Conservation (phyloP, 2,329 filamentous ascomycete genomes). For the Westerdykella ornata region DNA sequence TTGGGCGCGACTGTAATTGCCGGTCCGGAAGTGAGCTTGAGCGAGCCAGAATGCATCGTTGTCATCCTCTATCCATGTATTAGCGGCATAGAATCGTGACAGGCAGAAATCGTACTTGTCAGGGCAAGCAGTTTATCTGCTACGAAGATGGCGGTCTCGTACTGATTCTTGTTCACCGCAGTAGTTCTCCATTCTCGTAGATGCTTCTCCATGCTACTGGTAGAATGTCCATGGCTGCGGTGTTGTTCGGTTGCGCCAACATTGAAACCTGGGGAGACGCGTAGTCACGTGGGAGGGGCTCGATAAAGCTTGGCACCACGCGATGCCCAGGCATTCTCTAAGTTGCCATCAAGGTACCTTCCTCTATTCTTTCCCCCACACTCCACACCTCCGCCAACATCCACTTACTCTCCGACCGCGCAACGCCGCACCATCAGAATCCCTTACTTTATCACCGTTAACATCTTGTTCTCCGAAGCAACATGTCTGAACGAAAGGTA, state of each 20-base stretch:
- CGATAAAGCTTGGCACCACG: no score
- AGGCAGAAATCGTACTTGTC: slow-evolving; percentile 59
- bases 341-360: no score
- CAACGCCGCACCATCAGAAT: not conserved
- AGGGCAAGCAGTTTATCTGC: slow-evolving; percentile 94
- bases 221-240: no score
- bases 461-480: slow-evolving; percentile 13
- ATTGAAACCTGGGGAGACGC: slow-evolving; percentile 16
- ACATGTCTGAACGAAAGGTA: slow-evolving; percentile 83
- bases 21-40: slow-evolving; percentile 94
- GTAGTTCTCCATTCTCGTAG: slow-evolving; percentile 92
- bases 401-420: not conserved
- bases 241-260: slow-evolving; percentile 10
- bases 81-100: slow-evolving; percentile 8
- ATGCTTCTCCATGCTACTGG: slow-evolving; percentile 71
- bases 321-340: no score
- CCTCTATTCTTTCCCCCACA: not conserved
- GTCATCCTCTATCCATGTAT: slow-evolving; percentile 62
- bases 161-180: slow-evolving; percentile 90
- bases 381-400: not conserved
- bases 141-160: slow-evolving; percentile 93
- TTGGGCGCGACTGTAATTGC: slow-evolving; percentile 89
- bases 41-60: slow-evolving; percentile 95
- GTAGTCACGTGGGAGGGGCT: slow-evolving; percentile 9
- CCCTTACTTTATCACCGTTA: slow-evolving; percentile 2